Conservation (phyloP, 2,329 filamentous ascomycete genomes). For the Penicillium hesseltinei region DNA sequence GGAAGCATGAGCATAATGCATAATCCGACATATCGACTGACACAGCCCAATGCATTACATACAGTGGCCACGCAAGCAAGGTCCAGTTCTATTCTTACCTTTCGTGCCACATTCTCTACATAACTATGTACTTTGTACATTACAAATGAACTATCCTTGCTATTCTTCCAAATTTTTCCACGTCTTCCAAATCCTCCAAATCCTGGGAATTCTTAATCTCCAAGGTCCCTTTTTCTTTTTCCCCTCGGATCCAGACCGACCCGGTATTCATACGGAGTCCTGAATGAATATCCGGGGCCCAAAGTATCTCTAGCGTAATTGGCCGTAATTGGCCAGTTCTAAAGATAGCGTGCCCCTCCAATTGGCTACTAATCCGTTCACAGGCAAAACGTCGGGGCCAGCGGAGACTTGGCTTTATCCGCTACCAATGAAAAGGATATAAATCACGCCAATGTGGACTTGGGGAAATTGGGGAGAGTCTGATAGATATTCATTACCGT, state of each 20-base stretch:
- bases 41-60: slow-evolving; percentile 8
- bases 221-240: background rate
- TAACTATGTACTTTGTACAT: background rate
- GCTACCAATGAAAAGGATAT: slow-evolving; percentile 16
- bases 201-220: background rate
- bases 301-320: slow-evolving; percentile 17
- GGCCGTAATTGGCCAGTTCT: slow-evolving; percentile 15
- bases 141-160: background rate
- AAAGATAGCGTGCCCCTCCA: slow-evolving; percentile 27
- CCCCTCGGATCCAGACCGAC: slow-evolving; percentile 8
- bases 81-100: slow-evolving; percentile 11
- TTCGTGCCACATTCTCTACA: slow-evolving; percentile 7
- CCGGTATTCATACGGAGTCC: background rate
- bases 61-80: slow-evolving; percentile 20
- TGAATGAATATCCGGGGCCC: slow-evolving; percentile 15
- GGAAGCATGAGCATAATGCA: background rate
- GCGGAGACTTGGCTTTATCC: slow-evolving; percentile 12
- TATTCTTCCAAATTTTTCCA: background rate
- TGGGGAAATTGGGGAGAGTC: slow-evolving; percentile 15
- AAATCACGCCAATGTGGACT: slow-evolving; percentile 7
- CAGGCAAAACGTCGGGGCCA: slow-evolving; percentile 12
- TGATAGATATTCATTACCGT: slow-evolving; percentile 9
- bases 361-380: slow-evolving; percentile 10
- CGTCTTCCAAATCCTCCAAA: background rate
- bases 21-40: slow-evolving; percentile 20